phyloP scores from a whole-genome alignment of 2,329 filamentous ascomycete species.

The Arthroderma sp. region DNA sequence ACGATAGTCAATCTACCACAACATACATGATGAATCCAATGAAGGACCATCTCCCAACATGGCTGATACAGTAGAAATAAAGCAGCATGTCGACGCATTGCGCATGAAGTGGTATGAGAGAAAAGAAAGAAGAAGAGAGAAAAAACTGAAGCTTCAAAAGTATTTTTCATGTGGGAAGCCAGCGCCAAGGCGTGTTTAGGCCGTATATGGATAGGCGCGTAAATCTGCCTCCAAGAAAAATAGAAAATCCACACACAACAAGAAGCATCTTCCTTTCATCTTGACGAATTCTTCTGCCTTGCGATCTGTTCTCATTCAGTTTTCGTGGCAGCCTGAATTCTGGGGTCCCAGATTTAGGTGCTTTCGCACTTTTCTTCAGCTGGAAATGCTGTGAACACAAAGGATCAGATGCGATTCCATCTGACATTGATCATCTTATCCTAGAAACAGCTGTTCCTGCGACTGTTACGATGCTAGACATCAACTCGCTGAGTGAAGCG shows the following conservation, averaged over 20 bases:
- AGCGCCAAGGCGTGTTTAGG: not conserved
- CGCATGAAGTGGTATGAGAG: conserved; percentile 27
- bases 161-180: not conserved
- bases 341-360: not conserved
- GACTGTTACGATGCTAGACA: conserved; percentile 23
- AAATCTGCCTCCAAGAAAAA: not conserved
- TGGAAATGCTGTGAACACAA: not conserved
- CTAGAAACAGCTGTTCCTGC: not conserved
- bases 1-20: conserved; percentile 48
- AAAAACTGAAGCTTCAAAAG: not conserved
- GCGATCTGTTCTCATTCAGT: not conserved
- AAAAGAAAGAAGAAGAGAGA: conserved; percentile 11
- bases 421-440: not conserved
- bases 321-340: not conserved
- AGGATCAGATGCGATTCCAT: not conserved
- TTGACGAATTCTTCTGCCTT: not conserved
- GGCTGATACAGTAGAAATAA: conserved; percentile 19
- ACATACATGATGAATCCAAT: conserved; percentile 41
- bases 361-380: not conserved
- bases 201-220: not conserved
- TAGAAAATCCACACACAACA: not conserved
- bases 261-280: not conserved
- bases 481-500: conserved; percentile 64
- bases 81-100: conserved; percentile 27
- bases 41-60: conserved; percentile 34